Base-by-base conservation (phyloP, 2,329 filamentous ascomycete genomes). In the Tricladium varicosporioides region DNA sequence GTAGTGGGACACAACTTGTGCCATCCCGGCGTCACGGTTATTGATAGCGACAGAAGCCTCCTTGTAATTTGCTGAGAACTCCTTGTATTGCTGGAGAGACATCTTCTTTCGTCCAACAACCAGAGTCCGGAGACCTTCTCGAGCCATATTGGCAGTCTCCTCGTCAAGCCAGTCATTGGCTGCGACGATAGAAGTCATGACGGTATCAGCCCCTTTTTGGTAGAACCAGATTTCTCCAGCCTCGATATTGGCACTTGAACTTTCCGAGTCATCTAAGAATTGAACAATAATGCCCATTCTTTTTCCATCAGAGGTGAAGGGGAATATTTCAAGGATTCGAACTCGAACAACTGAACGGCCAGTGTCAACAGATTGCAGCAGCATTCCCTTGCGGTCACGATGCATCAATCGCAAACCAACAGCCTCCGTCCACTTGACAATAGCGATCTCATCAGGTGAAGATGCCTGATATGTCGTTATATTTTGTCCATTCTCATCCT, bases 151-250 rank as follows among this genome's bases (percentile, higher is more conserved):
- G n/a, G 91, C 91, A 0, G 94, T 97, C 73, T 99, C 94, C 72
- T 99, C 94, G 65, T 99, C 94, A 0, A 99, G 84, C 95, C 94
- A 99, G 75, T 99, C 94, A 69, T 97, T 99, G 15, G 92, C 85
- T 7, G 89, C 91, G 36, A 99, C 94, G 63, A 99, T 97, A 2
- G 87, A 82, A n/a, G 87, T 84, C 95, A 99, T 99, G 62, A 99
- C 93, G 0, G 94, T 97, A 71, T 99, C 95, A 2, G 94, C 95
- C 60, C 94, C 94, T 74, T 99, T 99, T 69, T 99, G 92, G 70
- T 93, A 97, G 75, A 99, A 99, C 89, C 93, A 97, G 31, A 97
- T 93, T 69, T 97, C 93, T 13, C 89, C 86, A 48, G 79, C 79
- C 10, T 79, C 77, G 10, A 83, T 74, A 42, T 76, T 74, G 0